These are phyloP conservation scores for Neocucurbitaria cava DNA, from an alignment of 2,329 filamentous ascomycete species.

Conservation along the genomic window DNA sequence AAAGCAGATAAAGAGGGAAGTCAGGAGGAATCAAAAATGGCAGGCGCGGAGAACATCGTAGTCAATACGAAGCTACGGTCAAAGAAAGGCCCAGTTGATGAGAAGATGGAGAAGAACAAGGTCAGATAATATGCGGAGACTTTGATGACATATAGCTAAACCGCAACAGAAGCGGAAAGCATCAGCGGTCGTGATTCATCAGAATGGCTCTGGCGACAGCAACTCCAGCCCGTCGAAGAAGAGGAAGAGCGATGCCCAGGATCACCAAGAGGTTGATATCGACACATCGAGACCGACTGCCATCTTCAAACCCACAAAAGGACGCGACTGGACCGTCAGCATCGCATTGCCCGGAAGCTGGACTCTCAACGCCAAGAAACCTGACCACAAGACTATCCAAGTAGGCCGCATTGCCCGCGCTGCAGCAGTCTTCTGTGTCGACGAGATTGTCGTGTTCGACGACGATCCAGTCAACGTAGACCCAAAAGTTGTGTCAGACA, in stretches of 20 bases:
- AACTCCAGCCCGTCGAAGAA: slow-evolving; percentile 22
- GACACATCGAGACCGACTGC: slow-evolving; percentile 73
- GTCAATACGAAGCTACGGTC: slow-evolving; percentile 9
- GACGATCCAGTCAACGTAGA: slow-evolving; percentile 61
- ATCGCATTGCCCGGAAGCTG: slow-evolving; percentile 81
- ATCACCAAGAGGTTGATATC: slow-evolving; percentile 20
- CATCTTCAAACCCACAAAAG: slow-evolving; percentile 69
- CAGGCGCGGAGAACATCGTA: slow-evolving; percentile 1
- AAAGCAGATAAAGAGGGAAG: background rate
- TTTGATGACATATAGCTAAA: background rate
- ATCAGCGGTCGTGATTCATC: slow-evolving; percentile 24
- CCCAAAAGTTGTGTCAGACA: slow-evolving; percentile 26
- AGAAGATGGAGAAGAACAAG: slow-evolving; percentile 13
- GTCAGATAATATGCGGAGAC: background rate
- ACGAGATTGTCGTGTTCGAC: slow-evolving; percentile 84
- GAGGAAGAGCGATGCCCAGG: slow-evolving; percentile 18
- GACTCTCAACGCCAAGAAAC: slow-evolving; percentile 67
- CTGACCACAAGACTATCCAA: slow-evolving; percentile 76
- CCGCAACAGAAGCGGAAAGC: slow-evolving; percentile 31
- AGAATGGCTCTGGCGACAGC: slow-evolving; percentile 7
- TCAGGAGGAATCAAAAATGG: background rate
- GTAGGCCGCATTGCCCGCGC: slow-evolving; percentile 81
- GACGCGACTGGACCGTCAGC: slow-evolving; percentile 76
- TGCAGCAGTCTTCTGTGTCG: slow-evolving; percentile 81
- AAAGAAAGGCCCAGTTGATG: slow-evolving; percentile 8